Conservation (phyloP, 2,329 filamentous ascomycete species). For the Botrytis squamosa region DNA sequence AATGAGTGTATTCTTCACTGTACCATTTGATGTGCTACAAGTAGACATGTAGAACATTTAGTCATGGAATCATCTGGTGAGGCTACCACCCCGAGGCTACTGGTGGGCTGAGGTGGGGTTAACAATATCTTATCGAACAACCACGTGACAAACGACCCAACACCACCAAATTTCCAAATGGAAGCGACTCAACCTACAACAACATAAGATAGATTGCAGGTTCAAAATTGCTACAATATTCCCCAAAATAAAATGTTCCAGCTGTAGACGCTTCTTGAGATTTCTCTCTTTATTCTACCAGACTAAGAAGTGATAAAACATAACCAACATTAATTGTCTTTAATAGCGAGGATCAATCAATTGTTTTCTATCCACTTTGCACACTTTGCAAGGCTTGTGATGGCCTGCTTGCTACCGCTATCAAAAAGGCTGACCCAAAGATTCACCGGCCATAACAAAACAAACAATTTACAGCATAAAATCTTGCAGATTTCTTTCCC, state of each 20-base stretch:
- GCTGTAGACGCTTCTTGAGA: background rate
- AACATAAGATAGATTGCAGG: background rate
- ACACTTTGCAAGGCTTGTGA: conserved; percentile 11
- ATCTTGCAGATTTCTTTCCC: background rate
- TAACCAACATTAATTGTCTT: background rate
- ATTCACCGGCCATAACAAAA: conserved; percentile 4
- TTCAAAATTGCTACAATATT: background rate
- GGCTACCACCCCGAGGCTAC: background rate
- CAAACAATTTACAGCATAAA: background rate
- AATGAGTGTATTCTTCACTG: background rate
- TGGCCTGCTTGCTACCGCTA: background rate
- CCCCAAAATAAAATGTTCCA: background rate
- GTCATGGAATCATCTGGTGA: background rate
- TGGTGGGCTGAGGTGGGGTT: conserved; percentile 1
- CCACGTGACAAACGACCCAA: background rate
- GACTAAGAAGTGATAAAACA: background rate
- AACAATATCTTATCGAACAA: background rate
- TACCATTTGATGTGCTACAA: background rate
- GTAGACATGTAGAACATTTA: background rate
- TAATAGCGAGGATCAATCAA: background rate
- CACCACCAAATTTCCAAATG: background rate
- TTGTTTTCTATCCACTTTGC: conserved; percentile 6
- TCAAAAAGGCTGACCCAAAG: conserved; percentile 8
- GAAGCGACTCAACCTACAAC: background rate
- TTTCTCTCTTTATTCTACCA: background rate